Base-by-base conservation (phyloP, 805 yeast species). In the Wickerhamiella siamensis region DNA sequence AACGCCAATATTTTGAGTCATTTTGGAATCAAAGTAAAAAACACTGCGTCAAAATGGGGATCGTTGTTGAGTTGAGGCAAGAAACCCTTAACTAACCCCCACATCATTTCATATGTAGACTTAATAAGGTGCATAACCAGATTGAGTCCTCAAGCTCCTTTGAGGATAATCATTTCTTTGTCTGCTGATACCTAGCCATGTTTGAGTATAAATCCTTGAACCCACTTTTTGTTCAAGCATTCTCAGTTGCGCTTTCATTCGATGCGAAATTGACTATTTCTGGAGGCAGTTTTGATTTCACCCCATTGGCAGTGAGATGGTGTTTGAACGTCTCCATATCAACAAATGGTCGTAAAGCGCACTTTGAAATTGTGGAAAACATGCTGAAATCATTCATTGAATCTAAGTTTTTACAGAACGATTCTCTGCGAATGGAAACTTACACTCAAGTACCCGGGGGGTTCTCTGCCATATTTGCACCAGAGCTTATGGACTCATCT, bases 1-100 rank as follows among this genome's bases (percentile, higher is more conserved):
- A 10, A 57, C 53, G 8, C 59, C 61, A 37, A 57, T 43, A 47
- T 57, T 57, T 26, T 43, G 46, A 20, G 27, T 19, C n/a, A n/a
- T n/a, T n/a, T n/a, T n/a, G n/a, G n/a, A n/a, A n/a, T n/a, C n/a
- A n/a, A n/a, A n/a, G n/a, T n/a, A n/a, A n/a, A n/a, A n/a, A n/a
- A n/a, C n/a, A n/a, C n/a, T n/a, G n/a, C n/a, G n/a, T n/a, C n/a
- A n/a, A n/a, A n/a, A n/a, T n/a, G n/a, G n/a, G n/a, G n/a, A n/a
- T n/a, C n/a, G n/a, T n/a, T n/a, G n/a, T n/a, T n/a, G n/a, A n/a
- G n/a, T n/a, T n/a, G n/a, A n/a, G n/a, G n/a, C n/a, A n/a, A n/a
- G n/a, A n/a, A n/a, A n/a, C n/a, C n/a, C n/a, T n/a, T n/a, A n/a
- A n/a, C n/a, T n/a, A n/a, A n/a, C n/a, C n/a, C n/a, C n/a, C n/a